These are phyloP conservation scores for Trifolium dubium DNA, from an alignment of 306 rosid genomes.

Conservation along the genomic window DNA sequence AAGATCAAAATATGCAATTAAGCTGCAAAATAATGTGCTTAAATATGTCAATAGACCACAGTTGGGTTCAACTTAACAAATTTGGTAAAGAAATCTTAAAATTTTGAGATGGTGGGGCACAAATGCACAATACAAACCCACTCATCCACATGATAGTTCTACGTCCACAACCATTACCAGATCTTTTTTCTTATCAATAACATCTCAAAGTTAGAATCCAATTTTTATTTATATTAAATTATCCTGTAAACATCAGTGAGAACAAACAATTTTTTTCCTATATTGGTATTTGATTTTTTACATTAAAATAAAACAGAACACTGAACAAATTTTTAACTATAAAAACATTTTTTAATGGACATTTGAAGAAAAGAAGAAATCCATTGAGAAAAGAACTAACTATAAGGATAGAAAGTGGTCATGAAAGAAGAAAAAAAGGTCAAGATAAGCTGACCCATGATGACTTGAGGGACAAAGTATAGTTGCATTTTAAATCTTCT, in stretches of 20 bases:
- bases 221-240: conserved; percentile 13
- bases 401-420: conserved; percentile 14
- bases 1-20: no score
- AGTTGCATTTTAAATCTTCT: conserved; percentile 53
- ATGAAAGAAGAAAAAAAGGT: conserved; percentile 13
- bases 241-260: background rate
- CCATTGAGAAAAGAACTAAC: background rate
- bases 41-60: background rate
- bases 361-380: conserved; percentile 22
- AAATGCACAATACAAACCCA: conserved; percentile 38
- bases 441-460: conserved; percentile 54
- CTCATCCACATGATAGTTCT: conserved; percentile 46
- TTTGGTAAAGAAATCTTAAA: conserved; percentile 38
- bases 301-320: background rate
- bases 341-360: background rate
- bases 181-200: conserved; percentile 25
- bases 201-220: conserved; percentile 18
- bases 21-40: background rate
- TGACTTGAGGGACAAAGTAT: conserved; percentile 48
- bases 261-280: background rate
- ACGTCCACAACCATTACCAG: conserved; percentile 44
- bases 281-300: background rate
- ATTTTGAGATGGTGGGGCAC: conserved; percentile 52
- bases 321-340: background rate
- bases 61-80: conserved; percentile 13